Percentiles rank a stretch among this genome's conserved stretches.
Evolutionary conservation across 2,329 filamentous ascomycete species (phyloP).

Genomic region (Sporothrix euskadiensis): DNA sequence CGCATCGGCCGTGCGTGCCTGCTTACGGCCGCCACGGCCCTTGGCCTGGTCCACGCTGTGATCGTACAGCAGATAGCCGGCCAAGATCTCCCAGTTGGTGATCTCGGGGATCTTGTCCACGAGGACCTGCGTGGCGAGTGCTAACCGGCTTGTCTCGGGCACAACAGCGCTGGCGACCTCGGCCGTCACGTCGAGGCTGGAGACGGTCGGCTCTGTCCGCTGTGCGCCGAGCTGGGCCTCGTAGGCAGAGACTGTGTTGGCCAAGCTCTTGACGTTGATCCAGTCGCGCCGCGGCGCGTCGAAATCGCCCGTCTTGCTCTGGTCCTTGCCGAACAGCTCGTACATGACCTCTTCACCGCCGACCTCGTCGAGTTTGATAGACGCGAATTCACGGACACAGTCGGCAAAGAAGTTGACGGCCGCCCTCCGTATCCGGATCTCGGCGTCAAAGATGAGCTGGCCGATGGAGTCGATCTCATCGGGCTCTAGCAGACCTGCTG

Average conservation of each 20-base stretch:
- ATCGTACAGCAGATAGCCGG: constrained; percentile 89
- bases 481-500: constrained; percentile 84
- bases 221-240: constrained; percentile 64
- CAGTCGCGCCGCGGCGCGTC: constrained; percentile 77
- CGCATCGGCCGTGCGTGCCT: constrained; percentile 50
- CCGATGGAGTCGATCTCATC: constrained; percentile 88
- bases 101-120: constrained; percentile 81
- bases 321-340: constrained; percentile 68
- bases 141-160: constrained; percentile 73
- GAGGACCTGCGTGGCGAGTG: constrained; percentile 79
- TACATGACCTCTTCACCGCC: constrained; percentile 75
- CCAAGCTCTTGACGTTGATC: constrained; percentile 89
- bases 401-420: constrained; percentile 89
- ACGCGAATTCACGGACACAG: constrained; percentile 79
- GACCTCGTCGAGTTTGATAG: constrained; percentile 77
- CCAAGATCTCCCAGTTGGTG: constrained; percentile 81
- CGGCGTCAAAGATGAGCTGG: constrained; percentile 83
- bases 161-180: constrained; percentile 56
- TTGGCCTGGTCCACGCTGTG: constrained; percentile 65
- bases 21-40: constrained; percentile 34
- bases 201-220: constrained; percentile 34
- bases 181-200: constrained; percentile 41
- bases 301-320: constrained; percentile 66
- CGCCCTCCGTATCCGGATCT: constrained; percentile 80
- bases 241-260: constrained; percentile 79